Evolutionary conservation across 2,329 filamentous ascomycete species (phyloP), one percentile per base, ranked within the genome.

Genomic region (Epichloe sibirici): DNA sequence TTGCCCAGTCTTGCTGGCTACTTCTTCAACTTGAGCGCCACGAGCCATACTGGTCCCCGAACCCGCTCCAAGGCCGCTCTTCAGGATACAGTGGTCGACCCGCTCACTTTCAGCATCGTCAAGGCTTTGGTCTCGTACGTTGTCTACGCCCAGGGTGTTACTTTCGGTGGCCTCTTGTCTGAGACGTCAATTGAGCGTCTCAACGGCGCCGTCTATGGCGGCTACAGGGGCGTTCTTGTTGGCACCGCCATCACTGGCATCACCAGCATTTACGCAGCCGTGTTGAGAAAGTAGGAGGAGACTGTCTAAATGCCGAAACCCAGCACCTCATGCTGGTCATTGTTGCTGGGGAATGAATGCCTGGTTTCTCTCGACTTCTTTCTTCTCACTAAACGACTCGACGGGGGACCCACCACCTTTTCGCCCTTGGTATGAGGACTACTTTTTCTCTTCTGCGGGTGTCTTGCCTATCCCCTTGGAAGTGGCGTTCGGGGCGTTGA

Each of bases 71-170:
- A 65, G 42, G 58, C 66, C 51, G 62, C 66, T 45, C 53, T 56
- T 23, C 65, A 70, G 40, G 77, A 81, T 57, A 82, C 84, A 57
- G 71, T 75, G 5, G 82, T 91, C 57, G 93, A 98, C 66, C 90
- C 90, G 4, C 72, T 97, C 64, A 86, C 85, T 23, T 98, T 94
- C 71, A 95, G 90, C 72, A 83, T 97, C 53, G 81, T 81, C 61
- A 95, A 95, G 74, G 90, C 86, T 0, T 66, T 97, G 51, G 69
- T 90, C 54, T 83, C 87, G 7, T 95, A 86, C 67, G 77, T 91
- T 37, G 83, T 95, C 17, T 95, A 90, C 65, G 80, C 77, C 9
- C 81, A 85, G 65, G 80, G 79, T 37, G 76, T 78, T 49, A 79
- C 76, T 47, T 78, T 85, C 52, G 73, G 78, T 47, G 84, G 85